phyloP scores from a whole-genome alignment of 2,329 filamentous ascomycete genomes.

The Aspergillus quadrilineatus region DNA sequence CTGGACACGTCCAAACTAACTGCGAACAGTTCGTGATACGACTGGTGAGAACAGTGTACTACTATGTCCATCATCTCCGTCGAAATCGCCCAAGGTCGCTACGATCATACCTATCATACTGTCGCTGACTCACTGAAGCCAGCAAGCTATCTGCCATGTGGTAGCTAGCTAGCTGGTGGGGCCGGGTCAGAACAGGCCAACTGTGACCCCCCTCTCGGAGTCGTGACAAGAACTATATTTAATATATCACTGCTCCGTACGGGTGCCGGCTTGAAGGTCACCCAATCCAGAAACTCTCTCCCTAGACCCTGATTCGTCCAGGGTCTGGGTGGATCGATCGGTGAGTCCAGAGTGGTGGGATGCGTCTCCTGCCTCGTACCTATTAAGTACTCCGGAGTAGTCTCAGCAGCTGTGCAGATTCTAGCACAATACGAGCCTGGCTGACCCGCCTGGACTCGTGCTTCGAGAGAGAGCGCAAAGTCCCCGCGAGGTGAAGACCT shows the following conservation, averaged over 20 bases:
- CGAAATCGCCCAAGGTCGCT: constrained; percentile 1
- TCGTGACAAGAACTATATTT: constrained; percentile 11
- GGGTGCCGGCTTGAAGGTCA: constrained; percentile 3
- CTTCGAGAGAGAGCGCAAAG: background rate
- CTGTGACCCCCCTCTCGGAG: background rate
- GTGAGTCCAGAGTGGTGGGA: constrained; percentile 13
- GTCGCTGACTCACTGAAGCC: background rate
- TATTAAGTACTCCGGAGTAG: background rate
- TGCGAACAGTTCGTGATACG: background rate
- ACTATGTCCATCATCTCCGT: background rate
- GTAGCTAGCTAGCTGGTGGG: constrained; percentile 19
- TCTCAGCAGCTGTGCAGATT: background rate
- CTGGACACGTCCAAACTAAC: background rate
- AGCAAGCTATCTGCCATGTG: constrained; percentile 20
- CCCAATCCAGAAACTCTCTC: constrained; percentile 9
- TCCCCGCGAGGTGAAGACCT: background rate
- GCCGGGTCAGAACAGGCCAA: constrained; percentile 8
- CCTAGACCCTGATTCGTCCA: constrained; percentile 15
- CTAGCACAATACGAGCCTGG: constrained; percentile 6
- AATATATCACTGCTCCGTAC: constrained; percentile 1
- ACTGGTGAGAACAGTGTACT: background rate
- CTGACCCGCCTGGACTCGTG: background rate
- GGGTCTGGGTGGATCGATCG: constrained; percentile 16
- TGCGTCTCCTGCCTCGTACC: constrained; percentile 7
- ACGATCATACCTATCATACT: background rate